These are phyloP conservation scores for Ophiostoma sp. DNA, from an alignment of 2,329 filamentous ascomycete genomes.

Conservation along the genomic window DNA sequence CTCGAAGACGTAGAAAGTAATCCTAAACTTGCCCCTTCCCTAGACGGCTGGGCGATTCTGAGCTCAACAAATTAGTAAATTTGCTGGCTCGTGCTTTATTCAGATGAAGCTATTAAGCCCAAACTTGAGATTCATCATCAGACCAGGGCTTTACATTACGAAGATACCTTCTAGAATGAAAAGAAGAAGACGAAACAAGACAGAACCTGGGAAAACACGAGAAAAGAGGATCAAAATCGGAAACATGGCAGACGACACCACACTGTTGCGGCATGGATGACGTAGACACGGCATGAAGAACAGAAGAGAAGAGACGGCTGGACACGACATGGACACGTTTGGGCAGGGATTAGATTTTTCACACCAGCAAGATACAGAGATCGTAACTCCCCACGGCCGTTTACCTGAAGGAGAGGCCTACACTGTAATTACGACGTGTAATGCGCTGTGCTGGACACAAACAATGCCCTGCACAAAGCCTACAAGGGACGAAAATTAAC, in stretches of 20 bases:
- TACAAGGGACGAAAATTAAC: background rate
- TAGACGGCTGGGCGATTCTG: no score
- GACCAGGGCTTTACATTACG: background rate
- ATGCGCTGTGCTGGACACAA: background rate
- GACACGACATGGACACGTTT: background rate
- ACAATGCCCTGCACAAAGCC: background rate
- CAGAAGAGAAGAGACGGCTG: background rate
- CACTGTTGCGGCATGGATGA: background rate
- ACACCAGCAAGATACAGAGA: background rate
- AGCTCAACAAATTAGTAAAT: background rate
- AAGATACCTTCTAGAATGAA: background rate
- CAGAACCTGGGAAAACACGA: background rate
- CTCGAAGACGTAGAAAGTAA: no score
- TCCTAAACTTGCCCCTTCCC: no score
- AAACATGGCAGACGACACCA: background rate
- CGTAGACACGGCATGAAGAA: background rate
- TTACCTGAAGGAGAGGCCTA: background rate
- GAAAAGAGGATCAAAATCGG: background rate
- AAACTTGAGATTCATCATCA: background rate
- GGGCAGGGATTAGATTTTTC: background rate
- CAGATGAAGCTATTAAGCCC: background rate
- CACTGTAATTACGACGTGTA: background rate
- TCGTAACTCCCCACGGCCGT: background rate
- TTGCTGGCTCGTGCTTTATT: background rate
- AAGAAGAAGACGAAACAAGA: background rate